Percentiles rank a stretch among this genome's conserved stretches.
phyloP scores from a whole-genome alignment of 177 flowering plant genomes.

The Tripterygium wilfordii region DNA sequence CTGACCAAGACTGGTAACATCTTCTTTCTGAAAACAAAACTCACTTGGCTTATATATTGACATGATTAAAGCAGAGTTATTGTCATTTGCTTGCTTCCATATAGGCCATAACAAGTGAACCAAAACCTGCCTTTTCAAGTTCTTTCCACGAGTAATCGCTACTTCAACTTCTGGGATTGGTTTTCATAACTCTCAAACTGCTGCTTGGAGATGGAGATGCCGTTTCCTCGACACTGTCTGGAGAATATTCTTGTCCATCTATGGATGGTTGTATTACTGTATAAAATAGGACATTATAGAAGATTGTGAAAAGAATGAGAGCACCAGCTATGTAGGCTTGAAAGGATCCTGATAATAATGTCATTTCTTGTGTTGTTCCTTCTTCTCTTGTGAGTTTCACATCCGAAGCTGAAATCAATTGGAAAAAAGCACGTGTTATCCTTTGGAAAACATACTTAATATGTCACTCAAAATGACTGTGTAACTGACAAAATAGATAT shows the following conservation, averaged over 20 bases:
- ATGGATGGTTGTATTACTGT: constrained; percentile 60
- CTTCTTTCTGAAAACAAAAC: too few species aligned
- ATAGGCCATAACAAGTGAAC: too few species aligned
- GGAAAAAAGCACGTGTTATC: background rate
- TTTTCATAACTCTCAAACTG: constrained; percentile 3
- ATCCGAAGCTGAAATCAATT: constrained; percentile 31
- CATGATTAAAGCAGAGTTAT: too few species aligned
- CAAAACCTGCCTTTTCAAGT: too few species aligned
- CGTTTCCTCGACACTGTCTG: background rate
- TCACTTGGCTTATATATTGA: too few species aligned
- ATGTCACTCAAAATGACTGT: too few species aligned
- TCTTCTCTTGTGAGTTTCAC: constrained; percentile 8
- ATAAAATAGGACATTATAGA: constrained; percentile 53
- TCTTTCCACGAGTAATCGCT: too few species aligned
- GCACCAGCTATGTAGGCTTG: constrained; percentile 23
- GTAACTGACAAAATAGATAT: too few species aligned
- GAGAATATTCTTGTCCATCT: constrained; percentile 36
- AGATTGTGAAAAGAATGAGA: constrained; percentile 44
- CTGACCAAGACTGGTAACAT: too few species aligned
- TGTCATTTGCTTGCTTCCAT: too few species aligned
- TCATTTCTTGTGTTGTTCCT: constrained; percentile 20
- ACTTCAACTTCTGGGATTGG: constrained; percentile 2
- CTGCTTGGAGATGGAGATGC: constrained; percentile 9
- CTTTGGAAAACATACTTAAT: too few species aligned
- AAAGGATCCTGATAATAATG: constrained; percentile 40